These are phyloP conservation scores for Globisporangium solare DNA, from an alignment of 352 stramenopile genomes.

Conservation along the genomic window DNA sequence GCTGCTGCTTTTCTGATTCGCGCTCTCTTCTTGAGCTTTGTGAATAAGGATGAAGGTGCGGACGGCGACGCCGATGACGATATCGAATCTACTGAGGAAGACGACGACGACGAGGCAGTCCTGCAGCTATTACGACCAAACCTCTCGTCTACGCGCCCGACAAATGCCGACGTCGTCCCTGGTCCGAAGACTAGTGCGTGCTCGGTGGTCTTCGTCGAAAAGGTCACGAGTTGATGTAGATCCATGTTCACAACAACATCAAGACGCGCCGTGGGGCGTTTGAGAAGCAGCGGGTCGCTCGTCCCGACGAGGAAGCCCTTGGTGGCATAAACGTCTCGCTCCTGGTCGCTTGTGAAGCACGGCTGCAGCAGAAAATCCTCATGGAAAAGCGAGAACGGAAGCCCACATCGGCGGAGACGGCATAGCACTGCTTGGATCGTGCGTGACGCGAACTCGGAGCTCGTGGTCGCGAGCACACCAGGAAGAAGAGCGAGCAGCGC, in stretches of 20 bases:
- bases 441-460: constrained; percentile 24
- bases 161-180: constrained; percentile 27
- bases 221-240: constrained; percentile 38
- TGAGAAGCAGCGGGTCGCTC: constrained; percentile 48
- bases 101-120: constrained; percentile 3
- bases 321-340: constrained; percentile 20
- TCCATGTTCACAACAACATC: constrained; percentile 70
- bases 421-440: constrained; percentile 43
- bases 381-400: constrained; percentile 35
- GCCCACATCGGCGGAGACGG: constrained; percentile 31
- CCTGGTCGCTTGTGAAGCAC: constrained; percentile 36
- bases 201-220: constrained; percentile 43
- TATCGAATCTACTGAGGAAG: background rate
- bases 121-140: constrained; percentile 22
- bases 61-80: background rate
- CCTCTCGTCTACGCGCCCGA: constrained; percentile 21
- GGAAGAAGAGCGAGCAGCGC: constrained; percentile 52
- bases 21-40: background rate
- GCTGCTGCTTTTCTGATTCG: constrained; percentile 3
- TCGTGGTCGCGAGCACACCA: constrained; percentile 29
- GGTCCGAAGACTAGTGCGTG: constrained; percentile 49
- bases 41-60: background rate
- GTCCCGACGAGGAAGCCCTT: constrained; percentile 52
- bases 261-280: constrained; percentile 33
- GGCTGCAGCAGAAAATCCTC: constrained; percentile 44